Evolutionary conservation across 225 moss, liverwort and hornwort species (phyloP), one percentile per base, ranked within the genome.

Genomic region (Sphagnum tenellum): DNA sequence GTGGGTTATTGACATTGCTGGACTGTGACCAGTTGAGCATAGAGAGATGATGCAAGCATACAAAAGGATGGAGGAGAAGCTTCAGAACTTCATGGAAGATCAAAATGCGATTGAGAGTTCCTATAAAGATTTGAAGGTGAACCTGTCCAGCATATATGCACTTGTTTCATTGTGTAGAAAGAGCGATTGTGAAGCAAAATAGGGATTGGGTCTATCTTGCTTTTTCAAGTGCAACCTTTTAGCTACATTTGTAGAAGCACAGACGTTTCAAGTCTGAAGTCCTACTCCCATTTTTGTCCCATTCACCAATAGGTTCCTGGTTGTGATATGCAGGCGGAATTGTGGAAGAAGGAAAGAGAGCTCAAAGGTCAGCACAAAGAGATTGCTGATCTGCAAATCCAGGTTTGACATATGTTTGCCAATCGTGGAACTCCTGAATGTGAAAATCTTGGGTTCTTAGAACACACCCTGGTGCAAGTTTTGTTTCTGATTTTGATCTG

Each of bases 311-410:
- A 52, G 9, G 52, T 5, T 5, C 6, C 52, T 52, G 52, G 55
- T 49, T 12, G 45, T 9, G 59, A 14, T 63, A 8, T 75, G 47
- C 83, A 93, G 89, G 96, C 86, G 59, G 92, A 96, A 54, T 71
- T 92, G 74, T 84, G 96, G 64, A 96, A 81, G 85, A 89, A 81
- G 74, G 96, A 96, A 66, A 85, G 96, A 66, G 96, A 96, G 61
- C 64, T 96, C 48, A 90, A 82, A 75, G 87, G 81, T 62, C 76
- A 86, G 65, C 85, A 88, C 46, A 96, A 92, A 73, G 96, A 92
- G 83, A 82, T 89, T 55, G 84, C 90, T 56, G 96, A 96, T 66
- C 80, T 96, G 48, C 92, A 92, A 77, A 87, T 84, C 61, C 96
- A 96, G 87, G 92, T 91, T 64, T 5, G 7, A 13, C 12, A n/a